Percentiles rank a stretch among this genome's conserved stretches.
These are phyloP conservation scores for Pseudogymnoascus pannorum DNA, from an alignment of 2,329 filamentous ascomycete genomes.

Conservation along the genomic window DNA sequence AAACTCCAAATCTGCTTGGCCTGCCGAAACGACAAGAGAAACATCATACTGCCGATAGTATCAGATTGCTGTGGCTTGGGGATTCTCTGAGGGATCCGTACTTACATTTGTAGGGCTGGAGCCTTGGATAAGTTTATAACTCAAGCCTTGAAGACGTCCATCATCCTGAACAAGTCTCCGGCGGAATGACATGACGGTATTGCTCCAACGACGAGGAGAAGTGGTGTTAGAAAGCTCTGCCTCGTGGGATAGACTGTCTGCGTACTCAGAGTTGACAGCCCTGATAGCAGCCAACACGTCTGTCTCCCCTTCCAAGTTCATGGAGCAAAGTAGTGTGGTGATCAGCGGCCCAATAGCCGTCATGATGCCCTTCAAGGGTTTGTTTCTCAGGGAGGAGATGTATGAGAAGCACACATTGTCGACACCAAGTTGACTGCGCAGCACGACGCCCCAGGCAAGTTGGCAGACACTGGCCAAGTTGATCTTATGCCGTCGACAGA, in stretches of 20 bases:
- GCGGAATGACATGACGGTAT: not conserved
- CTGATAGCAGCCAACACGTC: conserved; percentile 29
- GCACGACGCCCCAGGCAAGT: conserved; percentile 28
- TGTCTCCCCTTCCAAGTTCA: no score
- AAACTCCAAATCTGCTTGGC: not conserved
- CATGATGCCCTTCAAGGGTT: conserved; percentile 37
- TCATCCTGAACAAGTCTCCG: not conserved
- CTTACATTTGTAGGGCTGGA: not conserved
- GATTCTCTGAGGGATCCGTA: not conserved
- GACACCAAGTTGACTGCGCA: conserved; percentile 18
- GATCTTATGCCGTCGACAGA: not conserved
- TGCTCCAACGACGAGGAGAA: not conserved
- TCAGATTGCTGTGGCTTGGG: not conserved
- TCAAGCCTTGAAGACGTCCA: not conserved
- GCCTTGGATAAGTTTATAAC: not conserved
- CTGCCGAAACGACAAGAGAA: not conserved
- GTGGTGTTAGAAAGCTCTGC: conserved; percentile 19
- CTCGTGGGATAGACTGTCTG: conserved; percentile 11
- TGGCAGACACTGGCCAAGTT: not conserved
- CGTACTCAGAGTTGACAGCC: conserved; percentile 32
- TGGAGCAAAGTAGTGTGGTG: conserved; percentile 31
- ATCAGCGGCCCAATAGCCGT: conserved; percentile 33
- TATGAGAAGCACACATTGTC: conserved; percentile 36
- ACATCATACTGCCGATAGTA: not conserved
- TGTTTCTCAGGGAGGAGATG: conserved; percentile 35